phyloP scores from a whole-genome alignment of 2,329 filamentous ascomycete species.

The Sphaerulina vaccinii region DNA sequence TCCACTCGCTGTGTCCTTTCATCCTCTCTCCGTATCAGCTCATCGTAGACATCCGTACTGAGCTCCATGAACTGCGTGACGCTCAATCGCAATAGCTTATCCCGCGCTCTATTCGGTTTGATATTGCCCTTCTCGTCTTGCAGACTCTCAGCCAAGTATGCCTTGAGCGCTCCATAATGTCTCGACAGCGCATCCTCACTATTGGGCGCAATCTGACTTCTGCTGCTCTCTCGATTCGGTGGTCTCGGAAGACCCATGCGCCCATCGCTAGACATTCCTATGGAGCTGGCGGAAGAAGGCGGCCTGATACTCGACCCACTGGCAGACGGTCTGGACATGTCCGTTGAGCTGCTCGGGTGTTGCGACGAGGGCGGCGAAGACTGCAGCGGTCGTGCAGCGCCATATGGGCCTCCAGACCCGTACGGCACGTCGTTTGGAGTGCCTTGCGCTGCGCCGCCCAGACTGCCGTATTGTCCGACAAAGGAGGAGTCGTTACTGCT shows the following conservation, averaged over 20 bases:
- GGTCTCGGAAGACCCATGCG: slow-evolving; percentile 43
- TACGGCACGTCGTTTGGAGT: slow-evolving; percentile 30
- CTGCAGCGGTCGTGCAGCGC: slow-evolving; percentile 31
- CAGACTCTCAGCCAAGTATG: slow-evolving; percentile 67
- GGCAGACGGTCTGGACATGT: slow-evolving; percentile 53
- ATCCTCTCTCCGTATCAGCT: slow-evolving; percentile 82
- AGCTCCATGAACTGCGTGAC: slow-evolving; percentile 94
- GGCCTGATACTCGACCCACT: slow-evolving; percentile 50
- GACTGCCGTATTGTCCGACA: slow-evolving; percentile 30
- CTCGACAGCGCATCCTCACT: slow-evolving; percentile 69
- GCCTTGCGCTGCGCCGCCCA: slow-evolving; percentile 18
- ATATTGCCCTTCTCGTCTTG: slow-evolving; percentile 73
- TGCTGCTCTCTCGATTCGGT: slow-evolving; percentile 51
- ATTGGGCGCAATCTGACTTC: slow-evolving; percentile 49
- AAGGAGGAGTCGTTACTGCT: slow-evolving; percentile 68
- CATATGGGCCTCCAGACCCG: slow-evolving; percentile 31
- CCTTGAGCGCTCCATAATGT: slow-evolving; percentile 77
- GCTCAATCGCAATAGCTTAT: slow-evolving; percentile 88
- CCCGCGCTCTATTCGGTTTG: slow-evolving; percentile 83
- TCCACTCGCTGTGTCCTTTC: slow-evolving; percentile 48
- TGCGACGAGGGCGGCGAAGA: slow-evolving; percentile 39
- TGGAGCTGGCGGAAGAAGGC: slow-evolving; percentile 83
- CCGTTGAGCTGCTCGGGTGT: slow-evolving; percentile 42
- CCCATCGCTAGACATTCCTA: slow-evolving; percentile 81
- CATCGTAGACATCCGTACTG: slow-evolving; percentile 96